phyloP scores from a whole-genome alignment of 805 yeast genomes.

The Zygotorulaspora danielsina region DNA sequence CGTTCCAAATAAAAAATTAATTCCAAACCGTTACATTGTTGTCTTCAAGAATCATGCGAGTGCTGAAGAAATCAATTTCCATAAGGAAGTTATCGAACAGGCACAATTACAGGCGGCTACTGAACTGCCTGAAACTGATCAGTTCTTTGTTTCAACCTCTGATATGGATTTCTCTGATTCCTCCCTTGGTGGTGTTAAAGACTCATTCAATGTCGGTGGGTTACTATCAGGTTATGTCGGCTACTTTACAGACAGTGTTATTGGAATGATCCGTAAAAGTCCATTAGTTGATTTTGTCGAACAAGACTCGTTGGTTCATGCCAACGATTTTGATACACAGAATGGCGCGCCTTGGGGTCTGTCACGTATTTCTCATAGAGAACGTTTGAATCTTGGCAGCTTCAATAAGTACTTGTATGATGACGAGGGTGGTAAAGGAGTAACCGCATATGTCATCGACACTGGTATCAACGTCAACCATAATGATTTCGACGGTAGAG shows the following conservation, averaged over 20 bases:
- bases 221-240: constrained; percentile 79
- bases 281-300: constrained; percentile 69
- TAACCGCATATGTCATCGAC: constrained; percentile 82
- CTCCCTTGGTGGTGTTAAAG: constrained; percentile 51
- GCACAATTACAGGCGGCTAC: constrained; percentile 46
- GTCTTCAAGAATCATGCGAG: constrained; percentile 68
- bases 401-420: constrained; percentile 73
- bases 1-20: constrained; percentile 34
- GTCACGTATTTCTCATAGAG: constrained; percentile 82
- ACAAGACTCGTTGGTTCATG: constrained; percentile 65
- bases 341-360: constrained; percentile 93
- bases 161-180: constrained; percentile 27
- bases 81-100: constrained; percentile 60
- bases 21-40: constrained; percentile 77
- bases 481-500: constrained; percentile 77
- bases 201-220: constrained; percentile 56
- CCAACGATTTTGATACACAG: constrained; percentile 62
- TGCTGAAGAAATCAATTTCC: constrained; percentile 54
- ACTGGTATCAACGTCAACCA: constrained; percentile 80
- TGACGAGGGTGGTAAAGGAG: constrained; percentile 73
- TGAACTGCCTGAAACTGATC: constrained; percentile 19
- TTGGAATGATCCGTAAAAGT: constrained; percentile 66
- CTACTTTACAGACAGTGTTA: constrained; percentile 66
- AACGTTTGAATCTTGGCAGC: constrained; percentile 59
- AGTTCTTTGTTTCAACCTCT: constrained; percentile 32